Conservation (phyloP, 495 filamentous ascomycete species). For the Penicillium steckii region DNA sequence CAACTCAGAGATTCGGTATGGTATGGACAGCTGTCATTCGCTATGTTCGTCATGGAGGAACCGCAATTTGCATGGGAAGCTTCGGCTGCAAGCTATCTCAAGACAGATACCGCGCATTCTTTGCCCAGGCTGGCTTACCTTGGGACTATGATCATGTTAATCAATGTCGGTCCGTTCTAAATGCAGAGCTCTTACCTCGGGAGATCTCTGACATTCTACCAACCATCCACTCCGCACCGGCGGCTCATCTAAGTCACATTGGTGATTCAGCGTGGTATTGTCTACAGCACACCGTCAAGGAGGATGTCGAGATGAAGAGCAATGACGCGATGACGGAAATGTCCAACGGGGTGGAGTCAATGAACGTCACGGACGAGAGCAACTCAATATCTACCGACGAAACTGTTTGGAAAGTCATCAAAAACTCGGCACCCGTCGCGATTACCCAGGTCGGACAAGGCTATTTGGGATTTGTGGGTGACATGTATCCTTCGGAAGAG, state of each 20-base stretch:
- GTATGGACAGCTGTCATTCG: neutral
- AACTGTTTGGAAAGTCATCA: neutral
- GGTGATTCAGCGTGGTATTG: neutral
- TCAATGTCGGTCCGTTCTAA: neutral
- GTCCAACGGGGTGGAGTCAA: neutral
- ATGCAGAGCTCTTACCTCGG: neutral
- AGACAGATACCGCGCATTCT: neutral
- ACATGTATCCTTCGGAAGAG: neutral
- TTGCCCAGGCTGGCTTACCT: neutral
- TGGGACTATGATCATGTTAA: neutral
- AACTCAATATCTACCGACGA: too few relatives aligned
- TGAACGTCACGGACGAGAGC: too few relatives aligned
- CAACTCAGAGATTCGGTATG: neutral
- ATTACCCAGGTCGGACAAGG: neutral
- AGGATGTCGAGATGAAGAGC: neutral
- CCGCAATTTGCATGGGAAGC: conserved; percentile 2
- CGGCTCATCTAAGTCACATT: neutral
- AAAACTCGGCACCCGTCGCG: neutral
- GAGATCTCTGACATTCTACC: neutral
- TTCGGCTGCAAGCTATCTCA: neutral
- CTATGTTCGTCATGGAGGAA: conserved; percentile 2
- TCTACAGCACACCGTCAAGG: neutral
- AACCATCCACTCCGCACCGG: neutral
- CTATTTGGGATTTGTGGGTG: conserved; percentile 7
- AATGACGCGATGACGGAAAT: conserved; percentile 4